phyloP scores from a whole-genome alignment of 208 protist genomes.

The Trypanosoma mega region DNA sequence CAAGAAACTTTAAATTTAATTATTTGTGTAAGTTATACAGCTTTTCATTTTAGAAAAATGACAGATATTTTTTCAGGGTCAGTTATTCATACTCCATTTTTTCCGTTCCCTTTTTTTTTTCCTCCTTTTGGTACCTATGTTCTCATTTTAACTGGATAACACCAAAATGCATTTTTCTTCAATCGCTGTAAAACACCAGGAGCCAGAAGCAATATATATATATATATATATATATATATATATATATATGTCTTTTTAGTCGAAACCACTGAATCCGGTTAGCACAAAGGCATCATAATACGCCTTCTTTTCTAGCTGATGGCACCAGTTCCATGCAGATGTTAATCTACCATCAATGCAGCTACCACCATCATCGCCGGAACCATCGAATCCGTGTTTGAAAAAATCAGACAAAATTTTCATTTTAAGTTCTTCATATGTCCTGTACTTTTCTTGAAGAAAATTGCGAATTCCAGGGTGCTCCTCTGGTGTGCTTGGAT shows the following conservation, averaged over 20 bases:
- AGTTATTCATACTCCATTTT: too few relatives aligned
- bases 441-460: constrained; percentile 75
- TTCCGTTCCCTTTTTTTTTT: too few relatives aligned
- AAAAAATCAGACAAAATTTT: constrained; percentile 96
- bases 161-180: too few relatives aligned
- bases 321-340: constrained; percentile 98
- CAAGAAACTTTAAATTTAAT: too few relatives aligned
- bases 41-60: too few relatives aligned
- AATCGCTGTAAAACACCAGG: too few relatives aligned
- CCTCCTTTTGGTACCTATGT: too few relatives aligned
- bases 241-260: constrained; percentile 46
- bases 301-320: constrained; percentile 94
- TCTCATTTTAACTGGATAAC: too few relatives aligned
- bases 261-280: constrained; percentile 95
- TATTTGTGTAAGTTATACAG: too few relatives aligned
- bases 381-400: constrained; percentile 93
- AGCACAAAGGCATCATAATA: constrained; percentile 96
- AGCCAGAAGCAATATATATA: too few relatives aligned
- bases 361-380: constrained; percentile 90
- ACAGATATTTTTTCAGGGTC: too few relatives aligned
- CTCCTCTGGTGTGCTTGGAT: constrained; percentile 30
- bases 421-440: constrained; percentile 55
- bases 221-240: too few relatives aligned
- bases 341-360: constrained; percentile 98
- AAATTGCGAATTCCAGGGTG: constrained; percentile 75